These are phyloP conservation scores for Candida chilensis DNA, from an alignment of 805 yeast species.

Conservation along the genomic window DNA sequence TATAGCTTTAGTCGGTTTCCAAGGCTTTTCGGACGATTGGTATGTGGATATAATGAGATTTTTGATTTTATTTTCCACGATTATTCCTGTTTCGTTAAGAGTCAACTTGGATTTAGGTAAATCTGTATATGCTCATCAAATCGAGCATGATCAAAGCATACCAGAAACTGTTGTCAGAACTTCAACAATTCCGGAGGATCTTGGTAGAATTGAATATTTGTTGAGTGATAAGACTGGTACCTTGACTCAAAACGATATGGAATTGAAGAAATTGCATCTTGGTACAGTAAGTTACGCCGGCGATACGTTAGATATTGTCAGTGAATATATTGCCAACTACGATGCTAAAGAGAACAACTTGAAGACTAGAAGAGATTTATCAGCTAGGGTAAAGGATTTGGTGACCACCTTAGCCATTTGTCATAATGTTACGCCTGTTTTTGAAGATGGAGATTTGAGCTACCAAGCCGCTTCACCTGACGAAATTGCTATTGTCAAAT, in stretches of 20 bases:
- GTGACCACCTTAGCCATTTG: constrained; percentile 84
- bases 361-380: constrained; percentile 55
- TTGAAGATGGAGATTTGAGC: constrained; percentile 63
- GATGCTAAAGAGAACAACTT: constrained; percentile 10
- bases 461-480: constrained; percentile 99
- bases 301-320: constrained; percentile 85
- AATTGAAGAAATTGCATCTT: constrained; percentile 81
- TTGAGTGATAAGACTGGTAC: constrained; percentile 96
- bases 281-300: constrained; percentile 91
- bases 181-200: constrained; percentile 95
- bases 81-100: constrained; percentile 91
- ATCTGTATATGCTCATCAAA: constrained; percentile 91
- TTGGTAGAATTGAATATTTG: constrained; percentile 90
- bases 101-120: constrained; percentile 94
- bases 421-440: constrained; percentile 93
- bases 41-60: constrained; percentile 87
- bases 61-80: constrained; percentile 84
- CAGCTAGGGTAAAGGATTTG: constrained; percentile 70
- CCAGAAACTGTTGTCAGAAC: constrained; percentile 91
- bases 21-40: constrained; percentile 73
- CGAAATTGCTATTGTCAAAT: constrained; percentile 93
- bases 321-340: constrained; percentile 47
- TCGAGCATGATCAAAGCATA: constrained; percentile 77
- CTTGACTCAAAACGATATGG: constrained; percentile 97
- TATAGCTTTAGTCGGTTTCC: constrained; percentile 65